Base-by-base conservation (phyloP, 2,329 filamentous ascomycete species). In the Stachybotrys elegans region DNA sequence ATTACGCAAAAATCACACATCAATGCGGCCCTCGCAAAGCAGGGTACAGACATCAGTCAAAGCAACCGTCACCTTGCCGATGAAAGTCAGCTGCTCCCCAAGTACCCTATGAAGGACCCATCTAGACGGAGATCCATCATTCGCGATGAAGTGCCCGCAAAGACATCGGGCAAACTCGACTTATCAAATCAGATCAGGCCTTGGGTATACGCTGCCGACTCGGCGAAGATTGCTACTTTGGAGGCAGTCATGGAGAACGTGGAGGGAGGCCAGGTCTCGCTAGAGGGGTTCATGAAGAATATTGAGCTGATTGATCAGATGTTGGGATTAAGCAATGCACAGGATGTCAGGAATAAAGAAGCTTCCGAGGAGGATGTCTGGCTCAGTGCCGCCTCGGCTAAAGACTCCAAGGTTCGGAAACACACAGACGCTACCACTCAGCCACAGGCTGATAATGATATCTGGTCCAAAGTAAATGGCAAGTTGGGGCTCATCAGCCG, bases 121-220 rank as follows among this genome's bases (percentile, higher is more conserved):
- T 45, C 47, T 6, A 64, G 61, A 32, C 52, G 59, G 14, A 62
- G 65, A 19, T 61, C 62, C n/a, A 68, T 68, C 34, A 67, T 76
- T 41, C 67, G 64, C n/a, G 66, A 71, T n/a, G 68, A 67, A 6
- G 59, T 72, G 21, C 60, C 59, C 6, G 60, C 57, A 21, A 55
- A 63, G 5, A 53, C 54, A n/a, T 54, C 63, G 1, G 65, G 69
- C 41, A 60, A 61, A 19, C 58, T 66, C 14, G 66, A 69, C 35
- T 59, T 72, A 4, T 63, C 68, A 17, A 61, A 57, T 23, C 68
- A 69, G 35, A 67, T 79, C 40, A 70, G 72, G 48, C 73, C 75
- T 9, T 85, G 81, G 81, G 71, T 79, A 8, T 72, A 70, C 51
- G 79, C 81, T 2, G 74, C 79, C 2, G 75, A 83, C 44, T 70